Conservation (phyloP, 768 basidiomycete genomes). For the Phlebiopsis gigantea region DNA sequence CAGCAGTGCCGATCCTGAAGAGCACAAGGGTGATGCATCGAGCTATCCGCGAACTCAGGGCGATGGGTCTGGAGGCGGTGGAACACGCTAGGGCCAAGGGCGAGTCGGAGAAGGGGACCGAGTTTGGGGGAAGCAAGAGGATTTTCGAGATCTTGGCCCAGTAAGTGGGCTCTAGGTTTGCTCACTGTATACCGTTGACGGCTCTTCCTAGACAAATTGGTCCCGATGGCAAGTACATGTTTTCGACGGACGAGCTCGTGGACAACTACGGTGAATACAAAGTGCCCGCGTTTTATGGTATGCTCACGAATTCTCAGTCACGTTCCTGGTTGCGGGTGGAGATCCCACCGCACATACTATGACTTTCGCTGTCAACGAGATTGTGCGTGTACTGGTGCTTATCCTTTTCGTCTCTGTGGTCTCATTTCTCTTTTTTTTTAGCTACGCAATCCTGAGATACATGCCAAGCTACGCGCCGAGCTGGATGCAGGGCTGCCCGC, state of each 20-base stretch:
- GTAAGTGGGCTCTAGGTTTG: neutral
- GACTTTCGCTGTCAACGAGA: conserved; percentile 2
- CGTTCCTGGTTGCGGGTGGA: conserved; percentile 1
- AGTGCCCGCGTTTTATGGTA: neutral
- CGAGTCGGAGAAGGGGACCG: neutral
- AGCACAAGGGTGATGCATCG: conserved; percentile 1
- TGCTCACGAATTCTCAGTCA: neutral
- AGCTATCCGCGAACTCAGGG: neutral
- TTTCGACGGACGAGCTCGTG: conserved; percentile 1
- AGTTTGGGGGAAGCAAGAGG: neutral
- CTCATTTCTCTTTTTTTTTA: neutral
- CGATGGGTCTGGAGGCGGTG: neutral
- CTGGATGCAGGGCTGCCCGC: neutral
- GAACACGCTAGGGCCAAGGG: neutral
- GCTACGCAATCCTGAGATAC: neutral
- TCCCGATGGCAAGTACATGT: neutral
- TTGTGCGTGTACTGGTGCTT: neutral
- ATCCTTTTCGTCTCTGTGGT: too few relatives aligned
- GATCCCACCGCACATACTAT: conserved; percentile 4
- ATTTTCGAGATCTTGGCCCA: conserved; percentile 4
- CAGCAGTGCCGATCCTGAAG: neutral
- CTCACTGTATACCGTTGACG: neutral
- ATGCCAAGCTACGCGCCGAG: neutral
- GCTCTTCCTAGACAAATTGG: neutral
- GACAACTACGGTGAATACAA: neutral